Evolutionary conservation across 1,139 yeast genomes (phyloP).

Genomic region (Sugiyamaella novakii): DNA sequence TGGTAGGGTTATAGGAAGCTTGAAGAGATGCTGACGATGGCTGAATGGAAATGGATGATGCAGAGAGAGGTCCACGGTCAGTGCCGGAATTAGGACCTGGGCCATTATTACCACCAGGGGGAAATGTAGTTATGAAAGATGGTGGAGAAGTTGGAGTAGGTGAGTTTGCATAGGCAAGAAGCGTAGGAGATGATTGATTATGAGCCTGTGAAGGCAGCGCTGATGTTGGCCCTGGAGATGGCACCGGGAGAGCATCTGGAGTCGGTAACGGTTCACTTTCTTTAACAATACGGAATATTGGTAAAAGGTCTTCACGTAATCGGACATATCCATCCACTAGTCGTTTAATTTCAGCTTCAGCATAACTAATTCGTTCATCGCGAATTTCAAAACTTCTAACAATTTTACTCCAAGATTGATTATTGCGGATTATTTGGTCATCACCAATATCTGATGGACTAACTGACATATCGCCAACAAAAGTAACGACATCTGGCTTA

Average conservation of each 20-base stretch:
- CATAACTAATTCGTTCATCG: constrained; percentile 41
- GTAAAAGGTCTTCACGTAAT: constrained; percentile 46
- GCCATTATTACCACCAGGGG: constrained; percentile 7
- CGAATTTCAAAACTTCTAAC: constrained; percentile 37
- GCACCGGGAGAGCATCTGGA: constrained; percentile 37
- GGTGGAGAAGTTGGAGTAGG: constrained; percentile 21
- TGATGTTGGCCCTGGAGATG: constrained; percentile 8
- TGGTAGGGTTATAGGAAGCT: background rate
- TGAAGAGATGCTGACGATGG: constrained; percentile 12
- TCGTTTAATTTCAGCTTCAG: constrained; percentile 42
- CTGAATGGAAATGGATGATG: constrained; percentile 11
- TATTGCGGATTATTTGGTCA: no score
- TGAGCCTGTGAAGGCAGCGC: background rate
- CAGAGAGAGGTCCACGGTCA: constrained; percentile 15
- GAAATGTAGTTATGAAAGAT: constrained; percentile 12
- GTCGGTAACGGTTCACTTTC: constrained; percentile 49
- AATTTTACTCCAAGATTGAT: constrained; percentile 16
- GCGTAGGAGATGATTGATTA: constrained; percentile 19
- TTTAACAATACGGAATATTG: constrained; percentile 44
- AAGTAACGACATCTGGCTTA: no score
- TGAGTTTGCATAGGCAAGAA: constrained; percentile 16
- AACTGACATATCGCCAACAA: background rate
- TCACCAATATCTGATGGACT: background rate
- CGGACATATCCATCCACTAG: constrained; percentile 40
- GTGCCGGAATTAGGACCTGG: no score